Conservation (phyloP, 106 monocot species). For the Phalaenopsis equestris region DNA sequence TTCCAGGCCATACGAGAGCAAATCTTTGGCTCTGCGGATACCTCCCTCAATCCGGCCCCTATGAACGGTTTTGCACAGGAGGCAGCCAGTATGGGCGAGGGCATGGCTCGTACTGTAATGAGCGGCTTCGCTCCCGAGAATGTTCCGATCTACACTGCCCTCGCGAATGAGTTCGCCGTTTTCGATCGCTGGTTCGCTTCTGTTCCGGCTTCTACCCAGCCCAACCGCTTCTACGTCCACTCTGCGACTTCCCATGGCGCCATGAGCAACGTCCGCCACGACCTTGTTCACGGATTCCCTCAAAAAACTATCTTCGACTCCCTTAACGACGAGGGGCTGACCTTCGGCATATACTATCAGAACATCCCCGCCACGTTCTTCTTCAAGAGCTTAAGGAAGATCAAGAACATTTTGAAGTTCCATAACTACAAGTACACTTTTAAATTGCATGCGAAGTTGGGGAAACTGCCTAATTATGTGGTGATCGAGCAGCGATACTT, state of each 20-base stretch:
- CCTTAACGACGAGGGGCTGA: constrained; percentile 47
- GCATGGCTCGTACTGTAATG: constrained; percentile 70
- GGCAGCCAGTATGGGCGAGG: constrained; percentile 45
- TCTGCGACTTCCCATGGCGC: constrained; percentile 87
- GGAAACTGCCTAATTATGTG: constrained; percentile 66
- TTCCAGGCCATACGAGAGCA: constrained; percentile 88
- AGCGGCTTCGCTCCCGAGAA: constrained; percentile 55
- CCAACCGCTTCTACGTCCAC: constrained; percentile 82
- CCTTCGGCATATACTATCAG: constrained; percentile 80
- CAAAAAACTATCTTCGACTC: constrained; percentile 82
- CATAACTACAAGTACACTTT: constrained; percentile 60
- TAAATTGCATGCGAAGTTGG: constrained; percentile 58
- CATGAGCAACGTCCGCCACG: constrained; percentile 67
- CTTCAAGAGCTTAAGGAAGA: constrained; percentile 60
- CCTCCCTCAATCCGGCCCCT: constrained; percentile 42
- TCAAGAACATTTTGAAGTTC: constrained; percentile 59
- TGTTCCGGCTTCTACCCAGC: constrained; percentile 77
- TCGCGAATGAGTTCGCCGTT: constrained; percentile 63
- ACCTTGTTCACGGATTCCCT: constrained; percentile 77
- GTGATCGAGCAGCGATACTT: constrained; percentile 84
- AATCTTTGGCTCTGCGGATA: constrained; percentile 54
- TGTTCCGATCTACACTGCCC: constrained; percentile 56
- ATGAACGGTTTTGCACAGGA: constrained; percentile 85
- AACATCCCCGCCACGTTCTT: constrained; percentile 80
- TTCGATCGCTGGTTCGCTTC: constrained; percentile 90